phyloP scores from a whole-genome alignment of 169 alveolate species.

The Cryptosporidium baileyi region DNA sequence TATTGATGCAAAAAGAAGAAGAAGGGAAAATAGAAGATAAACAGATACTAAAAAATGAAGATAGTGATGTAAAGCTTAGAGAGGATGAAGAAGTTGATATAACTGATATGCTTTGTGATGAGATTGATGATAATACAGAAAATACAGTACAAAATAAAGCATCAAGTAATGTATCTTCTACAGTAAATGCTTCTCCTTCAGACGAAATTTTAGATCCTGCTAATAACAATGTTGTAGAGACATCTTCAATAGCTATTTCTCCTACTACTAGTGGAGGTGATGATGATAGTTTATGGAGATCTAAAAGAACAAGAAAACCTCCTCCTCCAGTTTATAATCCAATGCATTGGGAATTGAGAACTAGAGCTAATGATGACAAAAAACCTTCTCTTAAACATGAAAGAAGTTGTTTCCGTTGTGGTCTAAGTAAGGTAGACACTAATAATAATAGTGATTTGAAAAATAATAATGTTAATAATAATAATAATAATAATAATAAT shows the following conservation, averaged over 20 bases:
- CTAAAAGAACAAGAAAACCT: slow-evolving; percentile 62
- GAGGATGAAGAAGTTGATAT: slow-evolving; percentile 64
- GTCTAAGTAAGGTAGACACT: slow-evolving; percentile 78
- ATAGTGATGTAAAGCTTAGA: background rate
- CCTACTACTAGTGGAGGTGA: slow-evolving; percentile 53
- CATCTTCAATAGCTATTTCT: slow-evolving; percentile 15
- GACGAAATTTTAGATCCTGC: slow-evolving; percentile 23
- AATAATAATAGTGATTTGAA: background rate
- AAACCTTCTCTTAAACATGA: slow-evolving; percentile 81
- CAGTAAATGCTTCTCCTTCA: slow-evolving; percentile 22
- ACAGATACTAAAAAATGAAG: background rate
- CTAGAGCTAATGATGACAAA: slow-evolving; percentile 77
- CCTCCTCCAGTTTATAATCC: slow-evolving; percentile 68
- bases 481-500: background rate
- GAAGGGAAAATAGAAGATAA: slow-evolving; percentile 11
- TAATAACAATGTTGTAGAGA: background rate
- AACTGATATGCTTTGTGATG: slow-evolving; percentile 61
- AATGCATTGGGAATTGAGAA: slow-evolving; percentile 35
- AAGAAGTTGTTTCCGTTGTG: slow-evolving; percentile 87
- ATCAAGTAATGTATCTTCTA: background rate
- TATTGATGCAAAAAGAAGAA: slow-evolving; percentile 63
- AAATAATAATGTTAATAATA: background rate
- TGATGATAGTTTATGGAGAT: slow-evolving; percentile 57
- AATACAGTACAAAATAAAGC: background rate
- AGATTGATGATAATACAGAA: slow-evolving; percentile 16